Evolutionary conservation across 805 yeast genomes (phyloP).

Genomic region (Candida berthetii): DNA sequence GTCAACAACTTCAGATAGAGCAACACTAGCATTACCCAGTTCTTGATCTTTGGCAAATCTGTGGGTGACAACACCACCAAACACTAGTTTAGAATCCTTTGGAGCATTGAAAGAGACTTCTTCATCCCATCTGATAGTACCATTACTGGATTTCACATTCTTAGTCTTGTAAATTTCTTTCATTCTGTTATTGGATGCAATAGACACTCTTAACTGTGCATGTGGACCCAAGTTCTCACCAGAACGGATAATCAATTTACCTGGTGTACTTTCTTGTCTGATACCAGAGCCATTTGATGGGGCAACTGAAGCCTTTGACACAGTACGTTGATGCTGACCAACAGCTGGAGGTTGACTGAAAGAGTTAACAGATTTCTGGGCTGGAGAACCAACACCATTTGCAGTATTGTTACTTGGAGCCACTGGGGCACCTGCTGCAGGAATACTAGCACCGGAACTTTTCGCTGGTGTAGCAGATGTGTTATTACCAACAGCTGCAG

Average conservation of each 20-base stretch:
- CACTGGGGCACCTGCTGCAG: slow-evolving; percentile 2
- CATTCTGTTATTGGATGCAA: slow-evolving; percentile 36
- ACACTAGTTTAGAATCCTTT: slow-evolving; percentile 49
- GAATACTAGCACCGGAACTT: not conserved
- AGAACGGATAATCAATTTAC: slow-evolving; percentile 45
- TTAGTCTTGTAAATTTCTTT: slow-evolving; percentile 66
- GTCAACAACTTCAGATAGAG: slow-evolving; percentile 43
- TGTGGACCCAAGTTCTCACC: slow-evolving; percentile 36
- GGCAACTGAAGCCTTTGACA: slow-evolving; percentile 13
- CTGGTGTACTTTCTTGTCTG: slow-evolving; percentile 31
- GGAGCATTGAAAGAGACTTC: slow-evolving; percentile 61
- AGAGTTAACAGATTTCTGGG: not conserved
- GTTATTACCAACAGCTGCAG: not conserved
- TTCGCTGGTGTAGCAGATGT: not conserved
- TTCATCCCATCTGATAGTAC: slow-evolving; percentile 53
- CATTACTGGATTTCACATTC: slow-evolving; percentile 41
- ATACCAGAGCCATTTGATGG: slow-evolving; percentile 9
- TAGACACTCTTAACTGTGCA: slow-evolving; percentile 47
- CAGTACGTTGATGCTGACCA: slow-evolving; percentile 10
- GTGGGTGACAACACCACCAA: slow-evolving; percentile 62
- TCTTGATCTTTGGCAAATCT: slow-evolving; percentile 65
- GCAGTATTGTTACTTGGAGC: not conserved
- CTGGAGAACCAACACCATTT: not conserved
- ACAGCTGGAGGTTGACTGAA: slow-evolving; percentile 1
- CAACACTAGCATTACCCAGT: slow-evolving; percentile 52